phyloP scores from a whole-genome alignment of 305 asterid genomes.

The Stenogyne calaminthoides region DNA sequence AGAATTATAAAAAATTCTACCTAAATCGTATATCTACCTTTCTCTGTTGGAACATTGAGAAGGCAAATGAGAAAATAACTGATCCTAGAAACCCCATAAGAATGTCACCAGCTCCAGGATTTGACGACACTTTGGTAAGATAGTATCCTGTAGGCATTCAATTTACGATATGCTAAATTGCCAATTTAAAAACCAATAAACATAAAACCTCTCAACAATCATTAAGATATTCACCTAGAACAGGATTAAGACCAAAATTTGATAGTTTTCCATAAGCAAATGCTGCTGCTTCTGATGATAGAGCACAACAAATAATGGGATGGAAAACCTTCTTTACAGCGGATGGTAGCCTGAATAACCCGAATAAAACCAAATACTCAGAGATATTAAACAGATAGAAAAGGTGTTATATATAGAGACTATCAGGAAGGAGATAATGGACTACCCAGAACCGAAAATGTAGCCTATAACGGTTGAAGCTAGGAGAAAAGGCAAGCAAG shows the following conservation, averaged over 20 bases:
- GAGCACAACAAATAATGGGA: slow-evolving; percentile 87
- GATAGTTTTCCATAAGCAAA: slow-evolving; percentile 74
- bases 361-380: slow-evolving; percentile 22
- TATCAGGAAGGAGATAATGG: slow-evolving; percentile 8
- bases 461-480: slow-evolving; percentile 89
- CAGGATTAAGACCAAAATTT: slow-evolving; percentile 67
- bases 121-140: slow-evolving; percentile 78
- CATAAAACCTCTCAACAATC: background rate
- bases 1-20: background rate
- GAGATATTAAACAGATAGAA: background rate
- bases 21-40: slow-evolving; percentile 49
- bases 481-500: slow-evolving; percentile 91
- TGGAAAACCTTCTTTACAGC: slow-evolving; percentile 76
- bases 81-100: slow-evolving; percentile 97
- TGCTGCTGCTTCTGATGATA: slow-evolving; percentile 90
- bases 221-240: slow-evolving; percentile 58
- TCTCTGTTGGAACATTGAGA: slow-evolving; percentile 98
- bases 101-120: slow-evolving; percentile 98
- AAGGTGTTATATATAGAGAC: background rate
- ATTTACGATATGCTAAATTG: background rate
- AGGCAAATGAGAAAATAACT: slow-evolving; percentile 92
- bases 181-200: background rate
- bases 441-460: slow-evolving; percentile 82
- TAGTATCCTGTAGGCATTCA: slow-evolving; percentile 61
- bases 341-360: slow-evolving; percentile 66